Evolutionary conservation across 805 yeast species (phyloP), one percentile per base, ranked within the genome.

Genomic region (Debaryomyces castellii): DNA sequence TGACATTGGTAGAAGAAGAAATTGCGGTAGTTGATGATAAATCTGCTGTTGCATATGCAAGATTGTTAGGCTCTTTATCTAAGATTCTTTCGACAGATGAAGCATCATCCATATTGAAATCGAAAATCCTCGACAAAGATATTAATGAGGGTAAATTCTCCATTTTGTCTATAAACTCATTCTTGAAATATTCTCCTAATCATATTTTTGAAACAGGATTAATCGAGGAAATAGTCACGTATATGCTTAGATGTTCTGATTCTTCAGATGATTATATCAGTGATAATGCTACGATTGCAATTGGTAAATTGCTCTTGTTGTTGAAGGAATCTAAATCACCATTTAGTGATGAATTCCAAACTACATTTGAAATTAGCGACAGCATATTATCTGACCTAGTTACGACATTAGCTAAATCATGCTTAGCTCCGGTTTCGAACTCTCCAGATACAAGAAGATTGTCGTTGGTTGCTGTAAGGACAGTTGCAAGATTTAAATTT

Each of bases 361-460:
- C 67, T 12, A 37, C 11, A 12, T 74, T 80, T 45, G 72, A 60
- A 3, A 48, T 82, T 14, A 69, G 73, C 10, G 73, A 69, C 6
- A 77, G 75, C 20, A 59, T 74, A 23, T 56, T 75, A 1, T 52
- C 54, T 3, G 53, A 59, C n/a, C 54, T 89, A 41, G 66, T 82
- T n/a, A 57, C 57, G 5, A 82, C 77, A 50, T 64, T 86, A 39
- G 73, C 83, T n/a, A 59, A 65, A 12, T 58, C 68, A 17, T 73
- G 79, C 54, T 52, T 75, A n/a, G 59, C 70, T 28, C 89, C 91
- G 2, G 71, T 53, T 1, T 78, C 86, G 14, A 77, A 69, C 48
- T 85, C 96, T 0, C 59, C 77, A 8, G 97, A 92, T 57, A 77
- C 94, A 1, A 78, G 96, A 63, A 79, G 98, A 58, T 69, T 90